Evolutionary conservation across 352 stramenopile species (phyloP).

Genomic region (Chrysophaeum taylorii): DNA sequence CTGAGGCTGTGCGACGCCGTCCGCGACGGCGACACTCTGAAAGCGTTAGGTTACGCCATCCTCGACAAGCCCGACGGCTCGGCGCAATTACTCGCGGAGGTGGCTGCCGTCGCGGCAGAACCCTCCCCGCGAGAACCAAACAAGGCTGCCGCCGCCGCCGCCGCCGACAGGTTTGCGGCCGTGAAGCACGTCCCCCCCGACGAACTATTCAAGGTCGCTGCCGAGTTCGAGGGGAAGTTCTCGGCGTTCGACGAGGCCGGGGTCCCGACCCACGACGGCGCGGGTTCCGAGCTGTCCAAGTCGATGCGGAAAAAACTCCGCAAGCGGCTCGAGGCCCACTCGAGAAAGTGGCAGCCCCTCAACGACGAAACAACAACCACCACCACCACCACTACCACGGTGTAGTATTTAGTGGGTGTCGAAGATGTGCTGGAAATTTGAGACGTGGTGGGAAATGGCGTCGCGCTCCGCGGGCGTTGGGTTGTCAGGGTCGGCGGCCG

Average conservation of each 20-base stretch:
- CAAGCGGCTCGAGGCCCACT: no score
- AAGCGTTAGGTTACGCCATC: constrained; percentile 60
- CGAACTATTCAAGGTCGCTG: constrained; percentile 74
- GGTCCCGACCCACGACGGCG: constrained; percentile 81
- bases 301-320: constrained; percentile 88
- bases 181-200: constrained; percentile 72
- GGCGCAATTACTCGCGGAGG: constrained; percentile 76
- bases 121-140: constrained; percentile 26
- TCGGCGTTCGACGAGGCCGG: constrained; percentile 76
- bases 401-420: no score
- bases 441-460: no score
- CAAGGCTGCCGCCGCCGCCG: constrained; percentile 49
- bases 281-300: constrained; percentile 85
- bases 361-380: no score
- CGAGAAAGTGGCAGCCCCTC: no score
- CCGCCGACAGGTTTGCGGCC: no score
- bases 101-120: constrained; percentile 52
- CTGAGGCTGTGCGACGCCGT: constrained; percentile 68
- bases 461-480: no score
- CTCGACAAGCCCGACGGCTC: not conserved
- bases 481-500: no score
- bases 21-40: constrained; percentile 69
- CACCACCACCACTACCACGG: no score
- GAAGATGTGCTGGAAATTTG: no score
- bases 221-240: constrained; percentile 52